phyloP scores from a whole-genome alignment of 352 stramenopile species.

The Globisporangium rhizosaccharum region DNA sequence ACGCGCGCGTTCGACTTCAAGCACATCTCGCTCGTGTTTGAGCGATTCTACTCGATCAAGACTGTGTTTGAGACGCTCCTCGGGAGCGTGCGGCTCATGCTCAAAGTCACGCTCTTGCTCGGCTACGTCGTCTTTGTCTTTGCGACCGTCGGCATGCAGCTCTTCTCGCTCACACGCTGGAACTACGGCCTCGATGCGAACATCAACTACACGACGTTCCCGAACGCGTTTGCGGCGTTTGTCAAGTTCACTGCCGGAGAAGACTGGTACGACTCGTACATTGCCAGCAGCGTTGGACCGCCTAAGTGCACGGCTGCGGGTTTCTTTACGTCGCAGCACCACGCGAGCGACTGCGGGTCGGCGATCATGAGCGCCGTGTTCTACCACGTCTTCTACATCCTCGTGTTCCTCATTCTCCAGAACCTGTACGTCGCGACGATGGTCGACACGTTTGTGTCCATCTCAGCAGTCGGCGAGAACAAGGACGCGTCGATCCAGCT shows the following conservation, averaged over 20 bases:
- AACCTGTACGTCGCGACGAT: constrained; percentile 81
- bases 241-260: constrained; percentile 81
- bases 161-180: constrained; percentile 80
- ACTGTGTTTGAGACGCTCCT: constrained; percentile 75
- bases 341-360: constrained; percentile 66
- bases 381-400: constrained; percentile 77
- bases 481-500: constrained; percentile 49
- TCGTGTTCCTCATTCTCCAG: constrained; percentile 74
- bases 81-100: constrained; percentile 51
- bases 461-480: constrained; percentile 51
- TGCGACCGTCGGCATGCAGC: constrained; percentile 73
- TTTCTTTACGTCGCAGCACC: constrained; percentile 17
- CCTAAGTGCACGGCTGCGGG: constrained; percentile 54
- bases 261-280: constrained; percentile 80
- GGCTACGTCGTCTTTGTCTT: constrained; percentile 82
- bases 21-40: constrained; percentile 72
- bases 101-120: constrained; percentile 79
- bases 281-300: constrained; percentile 50
- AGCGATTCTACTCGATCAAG: constrained; percentile 57
- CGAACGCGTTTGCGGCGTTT: constrained; percentile 61
- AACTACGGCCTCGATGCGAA: constrained; percentile 65
- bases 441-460: constrained; percentile 79
- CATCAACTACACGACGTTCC: constrained; percentile 76
- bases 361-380: constrained; percentile 56
- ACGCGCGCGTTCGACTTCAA: constrained; percentile 81